Base-by-base conservation (phyloP, 2,329 filamentous ascomycete genomes). In the Xylaria multiplex region DNA sequence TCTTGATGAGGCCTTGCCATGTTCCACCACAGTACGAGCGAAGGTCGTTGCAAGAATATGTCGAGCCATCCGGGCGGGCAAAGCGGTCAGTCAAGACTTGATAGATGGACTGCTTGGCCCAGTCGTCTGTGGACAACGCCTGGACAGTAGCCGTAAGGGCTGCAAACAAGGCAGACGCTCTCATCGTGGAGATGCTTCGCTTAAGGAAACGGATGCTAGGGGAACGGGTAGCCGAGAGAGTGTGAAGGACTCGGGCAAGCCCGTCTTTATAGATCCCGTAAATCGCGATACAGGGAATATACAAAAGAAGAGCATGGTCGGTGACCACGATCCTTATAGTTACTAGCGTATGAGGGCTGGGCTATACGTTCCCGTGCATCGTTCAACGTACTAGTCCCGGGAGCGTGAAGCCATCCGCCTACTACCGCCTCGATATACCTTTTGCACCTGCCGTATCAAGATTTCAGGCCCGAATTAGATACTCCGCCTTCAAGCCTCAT, bases 11-110 rank as follows among this genome's bases (percentile, higher is more conserved):
- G 14, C 85, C 85, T 58, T 77, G 71, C 76, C 57, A 86, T 19
- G 81, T 83, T 24, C 84, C 84, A 45, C 83, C 83, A 64, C 84
- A 86, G 73, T 85, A 86, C 32, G 72, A 69, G 63, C 69, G 59
- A 50, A 70, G 37, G 63, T 68, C 40, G 71, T 65, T 55, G 55
- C 77, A 79, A 6, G 71, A 56, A 3, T 74, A 71, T 2, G 79
- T 78, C 35, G 80, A 79, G 13, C 77, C 78, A 58, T 80, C 76
- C 3, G 76, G 76, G 6, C 77, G 76, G 3, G 80, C 81, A 59
- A 83, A 71, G 11, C 69, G 69, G 43, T 71, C 69, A 19, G 69
- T 71, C 40, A 71, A 67, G 63, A 83, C 74, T 72, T 83, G 82
- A 68, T 83, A 83, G 64, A 83, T 81, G 37, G 81, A 80, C 70